Percentiles rank a stretch among this genome's conserved stretches.
phyloP scores from a whole-genome alignment of 2,329 filamentous ascomycete genomes.

The Trichophyton equinum region DNA sequence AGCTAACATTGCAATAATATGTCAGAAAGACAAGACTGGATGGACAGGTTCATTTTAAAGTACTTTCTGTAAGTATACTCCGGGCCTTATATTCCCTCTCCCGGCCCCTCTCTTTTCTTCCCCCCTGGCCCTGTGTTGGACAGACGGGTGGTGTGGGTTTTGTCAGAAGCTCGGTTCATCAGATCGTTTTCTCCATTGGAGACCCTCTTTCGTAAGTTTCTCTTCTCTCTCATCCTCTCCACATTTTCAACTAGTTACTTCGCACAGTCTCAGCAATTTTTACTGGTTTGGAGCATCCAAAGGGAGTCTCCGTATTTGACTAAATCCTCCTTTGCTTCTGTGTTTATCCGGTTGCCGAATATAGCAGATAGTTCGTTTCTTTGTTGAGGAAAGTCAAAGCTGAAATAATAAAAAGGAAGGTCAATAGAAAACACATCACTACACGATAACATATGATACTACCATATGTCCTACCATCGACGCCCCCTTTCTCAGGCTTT shows the following conservation, averaged over 20 bases:
- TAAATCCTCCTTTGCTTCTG: background rate
- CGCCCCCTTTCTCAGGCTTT: background rate
- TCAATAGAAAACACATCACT: background rate
- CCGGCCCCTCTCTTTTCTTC: background rate
- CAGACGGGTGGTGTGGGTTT: background rate
- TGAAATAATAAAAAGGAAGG: background rate
- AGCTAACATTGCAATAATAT: background rate
- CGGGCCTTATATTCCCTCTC: background rate
- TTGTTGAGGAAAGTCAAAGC: background rate
- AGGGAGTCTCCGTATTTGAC: background rate
- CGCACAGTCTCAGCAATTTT: background rate
- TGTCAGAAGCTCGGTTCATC: background rate
- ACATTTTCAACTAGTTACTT: background rate
- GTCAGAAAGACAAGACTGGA: background rate
- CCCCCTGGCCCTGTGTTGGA: background rate
- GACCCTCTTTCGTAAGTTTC: background rate
- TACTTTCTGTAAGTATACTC: background rate
- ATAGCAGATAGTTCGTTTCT: background rate
- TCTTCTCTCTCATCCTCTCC: background rate
- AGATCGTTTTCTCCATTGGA: background rate
- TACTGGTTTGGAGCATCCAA: background rate
- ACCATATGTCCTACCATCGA: background rate
- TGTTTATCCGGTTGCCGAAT: background rate
- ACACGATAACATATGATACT: background rate
- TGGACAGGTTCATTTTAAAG: background rate